These are phyloP conservation scores for Fragaria vesca DNA, from an alignment of 306 rosid species.

Conservation along the genomic window DNA sequence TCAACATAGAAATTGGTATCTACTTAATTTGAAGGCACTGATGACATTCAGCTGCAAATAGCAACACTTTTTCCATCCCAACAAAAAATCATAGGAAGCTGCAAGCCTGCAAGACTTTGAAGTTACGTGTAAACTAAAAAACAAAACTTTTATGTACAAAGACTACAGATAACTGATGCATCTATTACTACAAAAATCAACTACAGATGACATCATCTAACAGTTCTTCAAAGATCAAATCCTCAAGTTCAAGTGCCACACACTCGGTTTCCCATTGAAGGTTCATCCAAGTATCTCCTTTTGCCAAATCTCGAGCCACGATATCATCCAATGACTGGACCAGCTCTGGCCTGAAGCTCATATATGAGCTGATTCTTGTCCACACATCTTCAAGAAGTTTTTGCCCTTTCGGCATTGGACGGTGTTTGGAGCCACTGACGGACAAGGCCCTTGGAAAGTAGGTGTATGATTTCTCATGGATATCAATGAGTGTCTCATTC, in stretches of 20 bases:
- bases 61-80: background rate
- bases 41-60: conserved; percentile 2
- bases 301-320: conserved; percentile 56
- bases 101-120: background rate
- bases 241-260: conserved; percentile 74
- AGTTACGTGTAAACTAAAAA: background rate
- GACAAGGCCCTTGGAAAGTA: conserved; percentile 59
- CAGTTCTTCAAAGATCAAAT: conserved; percentile 63
- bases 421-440: conserved; percentile 38
- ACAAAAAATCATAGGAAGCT: background rate
- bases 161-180: conserved; percentile 42
- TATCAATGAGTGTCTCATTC: conserved; percentile 52
- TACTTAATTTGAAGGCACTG: background rate
- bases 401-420: conserved; percentile 51
- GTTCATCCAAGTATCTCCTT: conserved; percentile 68
- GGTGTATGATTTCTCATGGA: conserved; percentile 53
- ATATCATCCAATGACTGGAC: conserved; percentile 76
- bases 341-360: conserved; percentile 72
- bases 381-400: conserved; percentile 56
- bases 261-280: conserved; percentile 65
- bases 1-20: no score
- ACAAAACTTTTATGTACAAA: conserved; percentile 16
- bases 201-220: conserved; percentile 61
- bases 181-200: conserved; percentile 52
- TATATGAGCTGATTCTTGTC: conserved; percentile 34